Base-by-base conservation (phyloP, 306 rosid genomes). In the Glycyrrhiza uralensis region DNA sequence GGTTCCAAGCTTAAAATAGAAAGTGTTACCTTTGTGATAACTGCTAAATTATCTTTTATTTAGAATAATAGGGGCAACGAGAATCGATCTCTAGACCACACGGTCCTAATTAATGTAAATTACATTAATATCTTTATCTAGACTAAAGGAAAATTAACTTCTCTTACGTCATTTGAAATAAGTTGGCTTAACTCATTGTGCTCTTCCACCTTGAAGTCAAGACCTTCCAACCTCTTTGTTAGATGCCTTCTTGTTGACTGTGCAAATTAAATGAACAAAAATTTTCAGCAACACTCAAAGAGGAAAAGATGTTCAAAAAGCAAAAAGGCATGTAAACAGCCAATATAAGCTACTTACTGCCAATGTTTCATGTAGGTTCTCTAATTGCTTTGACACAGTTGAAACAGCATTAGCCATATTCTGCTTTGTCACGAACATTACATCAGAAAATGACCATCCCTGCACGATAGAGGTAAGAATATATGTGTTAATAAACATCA, bases 391-490 rank as follows among this genome's bases (percentile, higher is more conserved):
- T 33, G 96, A 75, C 44, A 92, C 93, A 7, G 79, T 78, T 33
- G 82, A 70, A 36, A 89, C 83, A 76, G 92, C 96, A 79, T 83
- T 87, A 10, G 80, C 89, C 97, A 86, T 89, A 69, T 86, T 92
- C 65, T 78, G 82, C 86, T 82, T 89, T 13, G 96, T 92, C 59
- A 89, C 97, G 79, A 83, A 92, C 97, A 92, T 89, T 36, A 89
- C 84, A 73, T 92, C 96, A 6, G 96, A 86, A 67, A 89, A 74
- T 57, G 93, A 87, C 90, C 81, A 89, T 28, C 90, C 90, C 92
- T 89, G 84, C 60, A 79, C 29, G 6, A 54, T n/a, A 58, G 32
- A 33, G 35, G 46, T 55, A 45, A 59, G 15, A 45, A 5, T 29
- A 22, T 55, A 28, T 30, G 44, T 2, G 44, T 71, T 62, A 51